Conservation (phyloP, 2,329 filamentous ascomycete species). For the Leptographium galeiforme region DNA sequence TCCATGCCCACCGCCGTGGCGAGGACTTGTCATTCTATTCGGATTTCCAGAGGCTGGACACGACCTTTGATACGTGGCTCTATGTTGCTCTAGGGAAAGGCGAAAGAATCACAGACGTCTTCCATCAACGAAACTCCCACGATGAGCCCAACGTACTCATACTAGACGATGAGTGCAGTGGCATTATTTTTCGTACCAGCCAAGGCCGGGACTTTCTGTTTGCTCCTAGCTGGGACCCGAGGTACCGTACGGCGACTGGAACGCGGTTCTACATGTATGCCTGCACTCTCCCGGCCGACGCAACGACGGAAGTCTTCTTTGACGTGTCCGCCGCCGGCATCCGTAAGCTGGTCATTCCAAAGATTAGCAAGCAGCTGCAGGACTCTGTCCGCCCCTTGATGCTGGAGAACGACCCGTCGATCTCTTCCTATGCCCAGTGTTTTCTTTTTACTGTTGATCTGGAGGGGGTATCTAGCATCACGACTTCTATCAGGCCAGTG, state of each 20-base stretch:
- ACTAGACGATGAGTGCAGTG: too few species aligned
- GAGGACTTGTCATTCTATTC: slow-evolving; percentile 1
- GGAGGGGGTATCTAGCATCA: background rate
- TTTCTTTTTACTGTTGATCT: background rate
- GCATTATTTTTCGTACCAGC: background rate
- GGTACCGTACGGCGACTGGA: too few species aligned
- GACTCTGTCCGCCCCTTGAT: background rate
- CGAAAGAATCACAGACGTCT: too few species aligned
- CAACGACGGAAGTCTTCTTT: background rate
- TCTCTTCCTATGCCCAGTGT: too few species aligned
- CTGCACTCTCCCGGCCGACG: background rate
- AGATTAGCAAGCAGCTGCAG: background rate
- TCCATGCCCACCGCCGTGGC: background rate
- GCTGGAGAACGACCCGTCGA: too few species aligned
- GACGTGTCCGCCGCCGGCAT: background rate
- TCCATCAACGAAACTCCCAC: too few species aligned
- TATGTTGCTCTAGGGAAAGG: too few species aligned
- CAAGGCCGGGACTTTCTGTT: background rate
- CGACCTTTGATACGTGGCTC: background rate
- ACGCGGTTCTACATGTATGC: background rate
- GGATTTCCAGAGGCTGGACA: background rate
- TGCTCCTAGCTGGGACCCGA: too few species aligned
- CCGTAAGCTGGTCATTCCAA: background rate
- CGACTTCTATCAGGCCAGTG: background rate
- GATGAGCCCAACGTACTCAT: too few species aligned